Base-by-base conservation (phyloP, 2,329 filamentous ascomycete species). In the Trichoderma pleuroti region DNA sequence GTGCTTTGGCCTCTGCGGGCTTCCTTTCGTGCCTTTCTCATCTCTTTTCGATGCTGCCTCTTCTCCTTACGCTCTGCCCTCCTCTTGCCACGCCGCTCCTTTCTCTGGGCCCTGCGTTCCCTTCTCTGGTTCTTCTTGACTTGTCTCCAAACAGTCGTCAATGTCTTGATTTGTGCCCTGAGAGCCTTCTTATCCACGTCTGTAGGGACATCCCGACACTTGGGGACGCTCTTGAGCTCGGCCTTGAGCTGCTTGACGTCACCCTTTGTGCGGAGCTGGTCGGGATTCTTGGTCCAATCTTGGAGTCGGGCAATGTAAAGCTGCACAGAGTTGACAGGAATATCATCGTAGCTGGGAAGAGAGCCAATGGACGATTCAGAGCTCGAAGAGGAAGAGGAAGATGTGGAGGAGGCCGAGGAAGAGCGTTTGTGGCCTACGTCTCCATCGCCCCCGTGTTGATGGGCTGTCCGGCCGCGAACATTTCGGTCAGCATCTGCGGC, bases 311-410 rank as follows among this genome's bases (percentile, higher is more conserved):
- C 75, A 59, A 81, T 81, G 16, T 84, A 82, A 1, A 84, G 72
- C 2, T 85, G 83, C 1, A 89, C 12, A 3, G 79, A 76, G 88
- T 86, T 21, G 79, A 84, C 83, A 14, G 76, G 77, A 2, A 89
- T 79, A 54, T 86, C 82, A 70, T 88, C 84, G 74, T 85, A 85
- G 67, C 85, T 82, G 0, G 86, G 86, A 1, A 90, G 84, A 2
- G 86, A 88, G 42, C 84, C 86, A 68, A 88, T 78, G 2, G 84
- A 86, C 0, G 80, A 82, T 4, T 73, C 77, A 1, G 80, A 82
- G 24, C 76, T 78, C 9, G 78, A 78, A 1, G 80, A 81, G 0
- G 79, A 80, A 0, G 72, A 73, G 0, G 80, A 82, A 0, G 81
- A 82, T 0, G 74, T 73, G 0, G 78, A 82, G 16, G 76, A 81